phyloP scores from a whole-genome alignment of 2,329 filamentous ascomycete species.

The Orbilia quercus region DNA sequence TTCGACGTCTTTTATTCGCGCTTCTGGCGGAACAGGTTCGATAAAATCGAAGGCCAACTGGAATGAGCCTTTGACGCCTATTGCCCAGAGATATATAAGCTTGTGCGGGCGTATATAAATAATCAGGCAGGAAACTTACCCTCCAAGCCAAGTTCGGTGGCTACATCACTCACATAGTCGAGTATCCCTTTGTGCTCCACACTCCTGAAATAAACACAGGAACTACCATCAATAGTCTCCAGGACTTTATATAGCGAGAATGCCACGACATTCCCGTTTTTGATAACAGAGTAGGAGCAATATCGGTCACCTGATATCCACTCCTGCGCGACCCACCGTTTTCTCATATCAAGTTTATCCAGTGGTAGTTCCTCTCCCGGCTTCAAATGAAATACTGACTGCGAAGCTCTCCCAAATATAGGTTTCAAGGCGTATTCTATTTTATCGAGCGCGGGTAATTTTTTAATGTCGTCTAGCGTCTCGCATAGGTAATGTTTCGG shows the following conservation, averaged over 20 bases:
- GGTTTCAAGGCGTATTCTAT: slow-evolving; percentile 61
- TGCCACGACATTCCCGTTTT: slow-evolving; percentile 58
- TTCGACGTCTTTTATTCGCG: background rate
- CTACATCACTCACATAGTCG: slow-evolving; percentile 59
- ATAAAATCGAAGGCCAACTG: slow-evolving; percentile 61
- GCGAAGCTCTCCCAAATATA: slow-evolving; percentile 60
- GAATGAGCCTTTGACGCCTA: slow-evolving; percentile 23
- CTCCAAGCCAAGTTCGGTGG: slow-evolving; percentile 39
- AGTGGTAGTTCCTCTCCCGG: slow-evolving; percentile 37
- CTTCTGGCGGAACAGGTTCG: slow-evolving; percentile 49
- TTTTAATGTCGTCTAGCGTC: slow-evolving; percentile 56
- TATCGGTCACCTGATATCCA: slow-evolving; percentile 61
- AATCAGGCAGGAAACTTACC: background rate
- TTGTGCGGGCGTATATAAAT: too few species aligned
- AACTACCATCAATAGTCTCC: slow-evolving; percentile 61
- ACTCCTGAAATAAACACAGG: slow-evolving; percentile 60
- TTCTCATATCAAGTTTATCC: slow-evolving; percentile 44
- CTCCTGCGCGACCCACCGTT: slow-evolving; percentile 60
- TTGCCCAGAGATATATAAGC: too few species aligned
- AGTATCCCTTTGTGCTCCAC: slow-evolving; percentile 58
- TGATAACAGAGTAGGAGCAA: slow-evolving; percentile 61
- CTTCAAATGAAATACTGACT: slow-evolving; percentile 57
- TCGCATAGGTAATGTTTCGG: slow-evolving; percentile 60
- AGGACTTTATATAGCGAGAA: slow-evolving; percentile 61
- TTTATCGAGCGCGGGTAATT: slow-evolving; percentile 40